Percentiles rank a stretch among this genome's conserved stretches.
Conservation (phyloP, 768 basidiomycete genomes). For the Calocera viscosa region DNA sequence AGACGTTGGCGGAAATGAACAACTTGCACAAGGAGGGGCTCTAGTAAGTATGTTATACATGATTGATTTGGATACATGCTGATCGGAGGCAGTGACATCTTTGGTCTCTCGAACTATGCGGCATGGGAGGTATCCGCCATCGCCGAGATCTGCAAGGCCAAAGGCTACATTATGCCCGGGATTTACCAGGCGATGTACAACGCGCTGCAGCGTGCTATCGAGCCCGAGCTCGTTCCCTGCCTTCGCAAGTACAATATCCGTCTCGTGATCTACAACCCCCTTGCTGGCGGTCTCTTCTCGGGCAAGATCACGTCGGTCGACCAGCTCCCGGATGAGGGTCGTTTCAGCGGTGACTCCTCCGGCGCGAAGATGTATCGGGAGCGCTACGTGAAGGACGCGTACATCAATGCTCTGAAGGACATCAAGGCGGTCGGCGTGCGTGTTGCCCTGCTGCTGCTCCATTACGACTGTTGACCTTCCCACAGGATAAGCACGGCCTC, state of each 20-base stretch:
- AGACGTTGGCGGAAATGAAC: constrained; percentile 43
- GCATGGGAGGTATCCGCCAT: constrained; percentile 55
- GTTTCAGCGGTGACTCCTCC: neutral
- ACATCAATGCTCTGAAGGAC: neutral
- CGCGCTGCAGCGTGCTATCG: constrained; percentile 14
- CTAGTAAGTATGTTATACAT: constrained; percentile 31
- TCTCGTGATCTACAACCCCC: constrained; percentile 17
- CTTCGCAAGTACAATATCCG: constrained; percentile 16
- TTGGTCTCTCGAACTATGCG: constrained; percentile 49
- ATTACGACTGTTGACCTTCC: neutral
- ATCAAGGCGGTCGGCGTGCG: neutral
- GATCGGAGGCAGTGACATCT: constrained; percentile 34
- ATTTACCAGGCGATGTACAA: constrained; percentile 40
- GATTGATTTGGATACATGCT: neutral
- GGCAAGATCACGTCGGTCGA: neutral
- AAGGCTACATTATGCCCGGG: constrained; percentile 43
- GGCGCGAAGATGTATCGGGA: constrained; percentile 11
- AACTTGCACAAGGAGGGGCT: constrained; percentile 45
- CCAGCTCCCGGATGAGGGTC: neutral
- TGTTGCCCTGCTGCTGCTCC: no score
- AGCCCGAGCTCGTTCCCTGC: constrained; percentile 16
- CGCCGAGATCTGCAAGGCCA: constrained; percentile 42
- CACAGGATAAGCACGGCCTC: constrained; percentile 1
- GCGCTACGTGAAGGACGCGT: neutral
- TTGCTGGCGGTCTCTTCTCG: constrained; percentile 12